Evolutionary conservation across 2,329 filamentous ascomycete species (phyloP).

Genomic region (Colletotrichum shisoi): DNA sequence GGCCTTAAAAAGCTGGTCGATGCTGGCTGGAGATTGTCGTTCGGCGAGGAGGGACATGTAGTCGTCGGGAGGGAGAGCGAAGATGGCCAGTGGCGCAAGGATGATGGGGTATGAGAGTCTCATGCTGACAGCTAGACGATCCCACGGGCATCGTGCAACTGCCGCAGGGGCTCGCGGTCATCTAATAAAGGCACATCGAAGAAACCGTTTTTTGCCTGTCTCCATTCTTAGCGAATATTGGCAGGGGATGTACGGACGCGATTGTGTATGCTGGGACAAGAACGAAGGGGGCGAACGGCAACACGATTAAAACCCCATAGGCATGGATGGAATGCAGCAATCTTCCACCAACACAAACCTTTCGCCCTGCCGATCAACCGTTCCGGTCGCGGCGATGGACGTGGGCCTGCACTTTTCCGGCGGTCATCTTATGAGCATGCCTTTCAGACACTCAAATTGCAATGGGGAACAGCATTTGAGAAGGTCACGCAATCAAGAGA

Average conservation of each 20-base stretch:
- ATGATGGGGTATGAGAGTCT: slow-evolving; percentile 47
- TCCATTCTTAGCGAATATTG: slow-evolving; percentile 1
- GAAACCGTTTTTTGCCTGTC: neutral
- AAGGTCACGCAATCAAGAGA: neutral
- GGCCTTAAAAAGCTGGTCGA: slow-evolving; percentile 64
- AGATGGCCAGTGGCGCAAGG: slow-evolving; percentile 51
- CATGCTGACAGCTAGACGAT: slow-evolving; percentile 23
- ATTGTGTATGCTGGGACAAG: neutral
- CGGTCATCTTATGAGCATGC: neutral
- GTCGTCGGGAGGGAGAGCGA: slow-evolving; percentile 55
- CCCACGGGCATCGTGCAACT: no score
- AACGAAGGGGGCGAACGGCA: neutral
- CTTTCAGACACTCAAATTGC: neutral
- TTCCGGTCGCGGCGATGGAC: neutral
- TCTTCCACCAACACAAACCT: neutral
- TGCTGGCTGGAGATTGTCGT: slow-evolving; percentile 55
- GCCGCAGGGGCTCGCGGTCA: no score
- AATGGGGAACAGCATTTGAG: neutral
- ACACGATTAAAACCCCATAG: no score
- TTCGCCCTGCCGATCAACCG: neutral
- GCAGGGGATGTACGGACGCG: neutral
- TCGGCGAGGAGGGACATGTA: slow-evolving; percentile 47
- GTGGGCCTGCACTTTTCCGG: neutral
- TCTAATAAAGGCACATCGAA: no score
- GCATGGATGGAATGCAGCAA: neutral